Conservation (phyloP, 257 asterid genomes). For the Pogostemon cablin region DNA sequence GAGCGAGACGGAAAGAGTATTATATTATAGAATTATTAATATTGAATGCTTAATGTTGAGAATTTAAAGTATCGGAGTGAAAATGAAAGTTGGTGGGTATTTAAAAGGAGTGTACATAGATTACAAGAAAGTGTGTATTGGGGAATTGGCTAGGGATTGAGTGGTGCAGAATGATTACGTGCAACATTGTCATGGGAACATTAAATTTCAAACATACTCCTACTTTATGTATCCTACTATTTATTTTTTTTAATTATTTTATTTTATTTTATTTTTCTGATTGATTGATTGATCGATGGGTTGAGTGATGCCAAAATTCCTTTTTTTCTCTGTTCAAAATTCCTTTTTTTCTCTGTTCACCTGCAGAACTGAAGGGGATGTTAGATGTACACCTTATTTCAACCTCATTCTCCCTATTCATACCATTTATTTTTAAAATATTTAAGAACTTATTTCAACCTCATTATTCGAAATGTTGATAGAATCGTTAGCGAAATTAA, state of each 20-base stretch:
- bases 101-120: too few species aligned
- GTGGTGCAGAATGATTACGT: conserved; percentile 49
- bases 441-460: too few species aligned
- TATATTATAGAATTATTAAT: too few species aligned
- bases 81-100: too few species aligned
- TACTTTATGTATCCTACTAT: neutral
- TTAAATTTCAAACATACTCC: conserved; percentile 22
- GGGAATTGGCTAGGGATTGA: conserved; percentile 35
- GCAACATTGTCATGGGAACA: conserved; percentile 39
- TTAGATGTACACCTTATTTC: conserved; percentile 14
- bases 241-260: neutral
- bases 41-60: too few species aligned
- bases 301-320: conserved; percentile 49
- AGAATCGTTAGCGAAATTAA: too few species aligned
- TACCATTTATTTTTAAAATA: too few species aligned
- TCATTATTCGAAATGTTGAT: too few species aligned
- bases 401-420: neutral
- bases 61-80: too few species aligned
- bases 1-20: too few species aligned
- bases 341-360: conserved; percentile 30
- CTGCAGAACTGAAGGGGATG: conserved; percentile 6
- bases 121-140: neutral
- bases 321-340: conserved; percentile 31
- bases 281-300: conserved; percentile 42
- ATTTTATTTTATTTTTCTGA: conserved; percentile 6